Evolutionary conservation across 78 protist genomes (phyloP), one percentile per base, ranked within the genome.

Genomic region (Pigoraptor vietnamica): DNA sequence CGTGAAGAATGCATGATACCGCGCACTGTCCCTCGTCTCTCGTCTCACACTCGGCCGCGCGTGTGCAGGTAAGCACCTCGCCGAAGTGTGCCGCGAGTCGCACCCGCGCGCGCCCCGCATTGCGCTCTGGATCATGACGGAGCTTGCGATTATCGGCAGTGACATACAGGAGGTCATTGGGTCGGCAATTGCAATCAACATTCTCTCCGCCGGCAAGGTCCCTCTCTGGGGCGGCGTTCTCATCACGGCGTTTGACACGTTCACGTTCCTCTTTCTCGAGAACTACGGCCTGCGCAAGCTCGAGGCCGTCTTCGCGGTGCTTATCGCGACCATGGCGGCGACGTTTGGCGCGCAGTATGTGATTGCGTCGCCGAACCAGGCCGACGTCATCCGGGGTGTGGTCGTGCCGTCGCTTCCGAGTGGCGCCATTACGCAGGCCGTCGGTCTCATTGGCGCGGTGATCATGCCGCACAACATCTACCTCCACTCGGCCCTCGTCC

Each of bases 391-490:
- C 87, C n/a, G 36, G 39, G 97, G 95, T 40, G 19, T 91, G 0
- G 88, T 91, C 39, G 82, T 95, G 1, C 97, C 97, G 14, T 37
- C 79, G 1, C 33, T 95, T 34, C 39, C 94, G 34, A 2, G 36
- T 29, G 94, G 89, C 23, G 35, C 91, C 23, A 34, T 94, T 0
- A 40, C 86, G n/a, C 90, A 90, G 24, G 96, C 97, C 21, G 96
- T 95, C 10, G 96, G 95, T 82, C 94, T 95, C 19, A 56, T 96
- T 25, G 97, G 98, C 38, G 97, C 98, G 0, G 95, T 95, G 24
- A 92, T 97, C 21, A 97, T 97, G 98, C 98, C 98, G 0, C 98
- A 97, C 90, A 97, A 97, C 48, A 79, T 97, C 24, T 96, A 89
- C 84, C 56, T 97, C 23, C 98, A 97, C 37, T 94, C 96, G 56